phyloP scores from a whole-genome alignment of 1,284 basidiomycete genomes.

The Trichosporon sp. region DNA sequence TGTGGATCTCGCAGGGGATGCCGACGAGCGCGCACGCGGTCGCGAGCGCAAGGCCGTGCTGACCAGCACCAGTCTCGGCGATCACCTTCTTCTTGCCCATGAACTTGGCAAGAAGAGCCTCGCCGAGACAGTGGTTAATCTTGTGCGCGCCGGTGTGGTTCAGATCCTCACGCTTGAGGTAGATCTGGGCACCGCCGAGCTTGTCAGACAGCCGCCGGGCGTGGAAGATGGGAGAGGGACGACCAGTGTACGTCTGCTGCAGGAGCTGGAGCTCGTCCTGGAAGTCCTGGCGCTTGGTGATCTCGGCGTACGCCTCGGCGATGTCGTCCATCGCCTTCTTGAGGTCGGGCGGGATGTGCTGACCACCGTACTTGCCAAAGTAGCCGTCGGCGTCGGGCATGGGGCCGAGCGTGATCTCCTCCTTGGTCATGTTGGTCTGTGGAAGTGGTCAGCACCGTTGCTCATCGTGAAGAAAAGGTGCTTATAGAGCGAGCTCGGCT shows the following conservation, averaged over 20 bases:
- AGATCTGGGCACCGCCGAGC: constrained; percentile 85
- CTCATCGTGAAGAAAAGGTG: not conserved
- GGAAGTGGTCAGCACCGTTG: no score
- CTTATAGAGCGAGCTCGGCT: not conserved
- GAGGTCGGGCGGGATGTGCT: constrained; percentile 18
- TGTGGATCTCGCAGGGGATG: constrained; percentile 91
- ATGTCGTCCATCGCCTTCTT: constrained; percentile 21
- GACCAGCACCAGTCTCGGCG: constrained; percentile 96
- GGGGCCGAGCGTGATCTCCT: constrained; percentile 7
- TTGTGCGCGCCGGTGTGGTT: constrained; percentile 97
- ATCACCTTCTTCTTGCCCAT: constrained; percentile 86
- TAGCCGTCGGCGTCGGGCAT: constrained; percentile 23
- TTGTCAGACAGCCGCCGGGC: constrained; percentile 68
- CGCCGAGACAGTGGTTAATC: constrained; percentile 82
- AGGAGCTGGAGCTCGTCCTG: constrained; percentile 18
- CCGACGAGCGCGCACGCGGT: constrained; percentile 97
- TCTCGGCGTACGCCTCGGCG: constrained; percentile 14
- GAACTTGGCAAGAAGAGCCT: constrained; percentile 84
- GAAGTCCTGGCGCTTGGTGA: constrained; percentile 18
- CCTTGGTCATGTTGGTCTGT: constrained; percentile 10
- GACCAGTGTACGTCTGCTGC: constrained; percentile 16
- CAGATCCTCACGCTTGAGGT: constrained; percentile 68
- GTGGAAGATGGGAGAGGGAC: constrained; percentile 38
- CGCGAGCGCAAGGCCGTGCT: constrained; percentile 97
- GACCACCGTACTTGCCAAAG: constrained; percentile 21